Percentiles rank a stretch among this genome's conserved stretches.
phyloP scores from a whole-genome alignment of 805 yeast species.

The Candida berthetii region DNA sequence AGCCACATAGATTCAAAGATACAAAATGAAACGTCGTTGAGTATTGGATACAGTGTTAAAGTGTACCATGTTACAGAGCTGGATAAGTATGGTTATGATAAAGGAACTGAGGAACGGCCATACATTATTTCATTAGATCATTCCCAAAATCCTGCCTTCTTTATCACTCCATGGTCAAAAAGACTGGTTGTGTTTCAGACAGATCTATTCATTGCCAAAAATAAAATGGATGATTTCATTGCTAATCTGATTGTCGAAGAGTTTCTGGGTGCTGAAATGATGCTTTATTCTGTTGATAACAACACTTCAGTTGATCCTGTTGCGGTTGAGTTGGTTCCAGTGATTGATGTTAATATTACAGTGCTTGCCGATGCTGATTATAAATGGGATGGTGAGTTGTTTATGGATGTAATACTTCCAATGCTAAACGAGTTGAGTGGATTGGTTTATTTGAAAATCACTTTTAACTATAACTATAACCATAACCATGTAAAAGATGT shows the following conservation, averaged over 20 bases:
- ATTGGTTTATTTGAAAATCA: constrained; percentile 1
- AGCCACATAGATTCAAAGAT: too few species aligned
- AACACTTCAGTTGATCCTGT: neutral
- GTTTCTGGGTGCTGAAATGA: constrained; percentile 4
- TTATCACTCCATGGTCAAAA: constrained; percentile 8
- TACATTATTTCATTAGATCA: constrained; percentile 3
- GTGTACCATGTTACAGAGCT: too few species aligned
- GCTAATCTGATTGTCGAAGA: constrained; percentile 5
- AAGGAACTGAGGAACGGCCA: too few species aligned
- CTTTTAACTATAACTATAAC: too few species aligned
- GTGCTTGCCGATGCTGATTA: constrained; percentile 1
- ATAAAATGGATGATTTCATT: constrained; percentile 7
- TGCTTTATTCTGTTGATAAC: neutral
- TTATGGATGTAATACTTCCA: constrained; percentile 4
- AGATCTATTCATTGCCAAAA: constrained; percentile 8
- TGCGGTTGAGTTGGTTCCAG: constrained; percentile 1
- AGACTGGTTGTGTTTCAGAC: constrained; percentile 7
- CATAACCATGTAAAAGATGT: too few species aligned
- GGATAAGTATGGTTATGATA: too few species aligned
- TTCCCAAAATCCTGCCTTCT: constrained; percentile 6
- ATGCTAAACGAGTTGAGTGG: constrained; percentile 5
- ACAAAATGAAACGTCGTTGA: too few species aligned
- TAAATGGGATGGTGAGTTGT: constrained; percentile 10
- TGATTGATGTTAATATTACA: neutral
- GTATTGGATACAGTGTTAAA: too few species aligned